Evolutionary conservation across 2,329 filamentous ascomycete genomes (phyloP).

Genomic region (Ophiognomonia clavigignenti-juglandacearum): DNA sequence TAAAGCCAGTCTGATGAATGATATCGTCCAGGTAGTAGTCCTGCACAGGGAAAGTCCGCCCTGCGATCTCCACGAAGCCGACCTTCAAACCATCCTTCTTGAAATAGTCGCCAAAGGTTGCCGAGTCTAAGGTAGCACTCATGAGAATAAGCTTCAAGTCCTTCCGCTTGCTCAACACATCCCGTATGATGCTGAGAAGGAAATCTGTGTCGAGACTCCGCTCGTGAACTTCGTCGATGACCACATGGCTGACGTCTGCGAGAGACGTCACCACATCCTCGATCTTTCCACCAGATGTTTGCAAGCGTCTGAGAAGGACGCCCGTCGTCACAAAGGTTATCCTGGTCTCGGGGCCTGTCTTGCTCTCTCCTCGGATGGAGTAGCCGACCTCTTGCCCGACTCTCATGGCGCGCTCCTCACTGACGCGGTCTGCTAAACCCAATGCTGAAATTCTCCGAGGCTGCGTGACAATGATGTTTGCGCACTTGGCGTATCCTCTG

Average conservation of each 20-base stretch:
- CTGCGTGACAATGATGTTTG: conserved; percentile 93
- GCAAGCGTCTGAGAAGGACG: conserved; percentile 84
- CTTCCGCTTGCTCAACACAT: conserved; percentile 68
- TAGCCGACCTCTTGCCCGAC: conserved; percentile 91
- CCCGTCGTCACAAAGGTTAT: conserved; percentile 96
- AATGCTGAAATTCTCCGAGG: conserved; percentile 91
- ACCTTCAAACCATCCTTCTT: conserved; percentile 61
- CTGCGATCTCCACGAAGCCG: conserved; percentile 78
- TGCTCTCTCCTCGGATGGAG: conserved; percentile 85
- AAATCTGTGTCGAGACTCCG: conserved; percentile 94
- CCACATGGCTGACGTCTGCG: conserved; percentile 86
- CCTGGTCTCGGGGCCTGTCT: conserved; percentile 66
- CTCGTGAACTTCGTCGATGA: conserved; percentile 96
- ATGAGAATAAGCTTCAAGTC: conserved; percentile 90
- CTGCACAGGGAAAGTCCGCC: conserved; percentile 82
- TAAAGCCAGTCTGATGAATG: conserved; percentile 71
- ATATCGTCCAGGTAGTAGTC: conserved; percentile 91
- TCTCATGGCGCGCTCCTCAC: conserved; percentile 77
- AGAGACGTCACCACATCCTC: conserved; percentile 78
- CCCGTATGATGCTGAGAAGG: conserved; percentile 77
- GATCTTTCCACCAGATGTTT: conserved; percentile 76
- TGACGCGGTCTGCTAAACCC: conserved; percentile 88
- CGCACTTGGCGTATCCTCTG: conserved; percentile 66
- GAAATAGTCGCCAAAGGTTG: conserved; percentile 83
- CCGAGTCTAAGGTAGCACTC: conserved; percentile 91